Percentiles rank a stretch among this genome's conserved stretches.
Evolutionary conservation across 768 basidiomycete genomes (phyloP).

Genomic region (Trametes villosa): DNA sequence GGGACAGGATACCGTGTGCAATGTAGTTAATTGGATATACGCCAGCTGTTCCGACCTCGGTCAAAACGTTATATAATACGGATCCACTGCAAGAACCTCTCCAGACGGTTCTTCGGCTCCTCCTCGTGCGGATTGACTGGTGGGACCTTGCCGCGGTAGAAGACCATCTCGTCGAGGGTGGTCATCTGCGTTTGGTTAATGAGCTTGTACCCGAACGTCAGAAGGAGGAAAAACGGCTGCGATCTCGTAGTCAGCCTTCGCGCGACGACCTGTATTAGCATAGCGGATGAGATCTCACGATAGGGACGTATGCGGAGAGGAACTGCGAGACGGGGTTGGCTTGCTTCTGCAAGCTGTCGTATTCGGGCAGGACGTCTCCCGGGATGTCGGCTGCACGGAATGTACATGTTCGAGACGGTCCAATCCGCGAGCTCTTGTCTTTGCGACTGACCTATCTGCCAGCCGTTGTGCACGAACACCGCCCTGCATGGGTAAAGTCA

Average conservation of each 20-base stretch:
- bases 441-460: slow-evolving; percentile 27
- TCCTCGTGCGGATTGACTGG: neutral
- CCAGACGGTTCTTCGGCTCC: slow-evolving; percentile 6
- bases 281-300: slow-evolving; percentile 25
- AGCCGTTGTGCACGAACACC: slow-evolving; percentile 32
- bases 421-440: neutral
- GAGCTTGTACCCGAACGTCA: slow-evolving; percentile 36
- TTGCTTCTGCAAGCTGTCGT: neutral
- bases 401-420: neutral
- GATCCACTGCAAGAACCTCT: slow-evolving; percentile 18
- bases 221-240: slow-evolving; percentile 32
- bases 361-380: neutral
- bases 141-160: slow-evolving; percentile 16
- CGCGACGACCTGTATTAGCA: no score
- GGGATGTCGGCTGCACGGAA: slow-evolving; percentile 19
- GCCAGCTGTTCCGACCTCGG: no score
- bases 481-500: slow-evolving; percentile 18
- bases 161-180: slow-evolving; percentile 30
- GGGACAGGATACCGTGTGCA: no score
- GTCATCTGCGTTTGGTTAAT: slow-evolving; percentile 34
- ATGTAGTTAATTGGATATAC: no score
- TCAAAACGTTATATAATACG: slow-evolving; percentile 21
- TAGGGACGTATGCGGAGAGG: slow-evolving; percentile 32
- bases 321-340: slow-evolving; percentile 26
- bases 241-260: neutral